phyloP scores from a whole-genome alignment of 2,329 filamentous ascomycete genomes.

The Eutypella sp. region DNA sequence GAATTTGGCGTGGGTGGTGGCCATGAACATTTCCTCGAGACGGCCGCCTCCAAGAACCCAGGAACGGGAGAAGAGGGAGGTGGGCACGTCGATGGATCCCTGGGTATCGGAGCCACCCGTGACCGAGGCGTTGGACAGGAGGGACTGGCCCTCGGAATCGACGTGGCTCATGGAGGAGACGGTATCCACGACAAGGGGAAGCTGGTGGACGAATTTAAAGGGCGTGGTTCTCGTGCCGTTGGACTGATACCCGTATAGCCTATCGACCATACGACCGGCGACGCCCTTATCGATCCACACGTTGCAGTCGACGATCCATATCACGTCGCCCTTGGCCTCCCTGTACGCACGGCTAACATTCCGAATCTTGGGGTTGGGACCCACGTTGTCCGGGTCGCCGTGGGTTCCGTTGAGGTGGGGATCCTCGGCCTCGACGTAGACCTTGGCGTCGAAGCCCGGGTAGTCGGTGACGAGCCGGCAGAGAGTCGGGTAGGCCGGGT shows the following conservation, averaged over 20 bases:
- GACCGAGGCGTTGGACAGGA: conserved; percentile 31
- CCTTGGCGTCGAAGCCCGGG: conserved; percentile 61
- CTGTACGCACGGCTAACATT: conserved; percentile 93
- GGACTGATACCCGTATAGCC: conserved; percentile 63
- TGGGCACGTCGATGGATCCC: conserved; percentile 21
- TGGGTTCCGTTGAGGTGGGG: conserved; percentile 55
- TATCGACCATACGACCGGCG: conserved; percentile 83
- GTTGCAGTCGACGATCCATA: conserved; percentile 97
- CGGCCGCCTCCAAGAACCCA: conserved; percentile 63
- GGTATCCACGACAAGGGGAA: conserved; percentile 83
- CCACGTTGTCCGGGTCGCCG: conserved; percentile 55
- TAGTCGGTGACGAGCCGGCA: conserved; percentile 69
- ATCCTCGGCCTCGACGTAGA: conserved; percentile 81
- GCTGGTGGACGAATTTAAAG: conserved; percentile 92
- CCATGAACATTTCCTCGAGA: conserved; percentile 92
- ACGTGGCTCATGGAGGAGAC: conserved; percentile 31
- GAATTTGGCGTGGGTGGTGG: conserved; percentile 92
- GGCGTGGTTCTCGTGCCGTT: conserved; percentile 46
- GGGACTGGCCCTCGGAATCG: conserved; percentile 22
- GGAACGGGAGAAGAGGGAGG: conserved; percentile 25
- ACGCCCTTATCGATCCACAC: conserved; percentile 82
- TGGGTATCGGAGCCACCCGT: conserved; percentile 27
- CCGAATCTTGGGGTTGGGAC: conserved; percentile 96
- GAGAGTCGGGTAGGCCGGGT: conserved; percentile 74
- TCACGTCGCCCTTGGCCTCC: conserved; percentile 78